Evolutionary conservation across 2,329 filamentous ascomycete species (phyloP).

Genomic region (Ophiocordyceps camponoti-rufipedis): DNA sequence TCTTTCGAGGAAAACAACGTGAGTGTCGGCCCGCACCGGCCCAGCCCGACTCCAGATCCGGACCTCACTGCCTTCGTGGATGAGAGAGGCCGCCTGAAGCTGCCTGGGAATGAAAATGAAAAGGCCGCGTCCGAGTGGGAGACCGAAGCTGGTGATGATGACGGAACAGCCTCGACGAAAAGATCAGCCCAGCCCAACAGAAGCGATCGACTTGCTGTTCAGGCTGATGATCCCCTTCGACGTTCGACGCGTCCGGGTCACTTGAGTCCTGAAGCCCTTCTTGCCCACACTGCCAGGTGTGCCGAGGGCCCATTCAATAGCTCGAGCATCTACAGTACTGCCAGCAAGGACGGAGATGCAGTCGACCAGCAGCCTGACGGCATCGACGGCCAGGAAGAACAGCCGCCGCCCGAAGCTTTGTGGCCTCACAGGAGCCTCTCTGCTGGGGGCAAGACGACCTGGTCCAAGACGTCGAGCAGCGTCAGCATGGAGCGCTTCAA

Average conservation of each 20-base stretch:
- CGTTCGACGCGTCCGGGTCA: background rate
- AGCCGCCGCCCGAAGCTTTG: background rate
- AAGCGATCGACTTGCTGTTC: background rate
- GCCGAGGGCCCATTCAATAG: background rate
- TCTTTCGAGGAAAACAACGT: background rate
- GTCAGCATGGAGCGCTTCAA: slow-evolving; percentile 24
- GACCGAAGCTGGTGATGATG: slow-evolving; percentile 11
- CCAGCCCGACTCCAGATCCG: background rate
- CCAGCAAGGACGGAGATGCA: background rate
- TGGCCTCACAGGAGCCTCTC: slow-evolving; percentile 1
- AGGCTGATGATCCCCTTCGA: no score
- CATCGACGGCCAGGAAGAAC: background rate
- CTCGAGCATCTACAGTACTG: slow-evolving; percentile 1
- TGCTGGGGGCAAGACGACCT: slow-evolving; percentile 3
- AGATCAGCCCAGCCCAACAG: background rate
- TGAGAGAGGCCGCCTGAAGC: background rate
- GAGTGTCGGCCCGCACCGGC: background rate
- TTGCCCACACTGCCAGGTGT: background rate
- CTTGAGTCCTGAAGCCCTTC: background rate
- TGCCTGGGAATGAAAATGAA: slow-evolving; percentile 3
- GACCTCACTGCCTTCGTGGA: background rate
- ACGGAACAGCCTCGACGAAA: slow-evolving; percentile 2
- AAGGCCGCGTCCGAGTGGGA: slow-evolving; percentile 12
- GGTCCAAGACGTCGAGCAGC: slow-evolving; percentile 15
- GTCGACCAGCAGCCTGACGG: background rate